Conservation (phyloP, 1,284 basidiomycete genomes). For the Sporisorium reilianum region DNA sequence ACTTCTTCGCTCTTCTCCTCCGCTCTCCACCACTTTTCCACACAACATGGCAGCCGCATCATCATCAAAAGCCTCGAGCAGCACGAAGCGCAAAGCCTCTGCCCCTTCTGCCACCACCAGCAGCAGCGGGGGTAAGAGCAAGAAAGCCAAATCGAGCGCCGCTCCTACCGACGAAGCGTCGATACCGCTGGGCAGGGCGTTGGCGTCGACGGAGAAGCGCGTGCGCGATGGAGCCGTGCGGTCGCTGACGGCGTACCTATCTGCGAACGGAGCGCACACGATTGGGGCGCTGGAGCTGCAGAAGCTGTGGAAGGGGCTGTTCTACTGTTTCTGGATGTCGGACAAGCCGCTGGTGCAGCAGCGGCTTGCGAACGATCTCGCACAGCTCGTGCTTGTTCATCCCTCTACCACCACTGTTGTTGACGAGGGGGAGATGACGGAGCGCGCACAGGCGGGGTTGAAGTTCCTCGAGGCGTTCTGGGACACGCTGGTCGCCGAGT, state of each 20-base stretch:
- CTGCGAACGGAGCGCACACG: constrained; percentile 54
- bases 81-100: constrained; percentile 22
- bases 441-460: constrained; percentile 74
- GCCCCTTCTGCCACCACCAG: neutral
- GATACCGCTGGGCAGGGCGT: constrained; percentile 59
- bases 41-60: constrained; percentile 4
- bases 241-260: constrained; percentile 77
- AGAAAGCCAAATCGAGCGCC: constrained; percentile 25
- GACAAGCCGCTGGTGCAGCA: constrained; percentile 98
- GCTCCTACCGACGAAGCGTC: constrained; percentile 14
- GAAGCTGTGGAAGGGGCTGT: constrained; percentile 97
- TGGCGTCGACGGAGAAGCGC: constrained; percentile 74
- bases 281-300: constrained; percentile 82
- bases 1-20: neutral
- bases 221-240: constrained; percentile 84
- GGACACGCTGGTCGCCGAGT: constrained; percentile 87
- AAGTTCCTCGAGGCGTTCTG: constrained; percentile 89
- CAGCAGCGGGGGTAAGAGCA: neutral
- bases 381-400: constrained; percentile 75
- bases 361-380: constrained; percentile 84
- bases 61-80: constrained; percentile 8
- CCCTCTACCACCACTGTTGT: constrained; percentile 9
- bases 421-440: neutral
- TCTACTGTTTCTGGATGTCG: constrained; percentile 99
- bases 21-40: neutral